phyloP scores from a whole-genome alignment of 2,329 filamentous ascomycete genomes.

The Sphaerulina musiva region DNA sequence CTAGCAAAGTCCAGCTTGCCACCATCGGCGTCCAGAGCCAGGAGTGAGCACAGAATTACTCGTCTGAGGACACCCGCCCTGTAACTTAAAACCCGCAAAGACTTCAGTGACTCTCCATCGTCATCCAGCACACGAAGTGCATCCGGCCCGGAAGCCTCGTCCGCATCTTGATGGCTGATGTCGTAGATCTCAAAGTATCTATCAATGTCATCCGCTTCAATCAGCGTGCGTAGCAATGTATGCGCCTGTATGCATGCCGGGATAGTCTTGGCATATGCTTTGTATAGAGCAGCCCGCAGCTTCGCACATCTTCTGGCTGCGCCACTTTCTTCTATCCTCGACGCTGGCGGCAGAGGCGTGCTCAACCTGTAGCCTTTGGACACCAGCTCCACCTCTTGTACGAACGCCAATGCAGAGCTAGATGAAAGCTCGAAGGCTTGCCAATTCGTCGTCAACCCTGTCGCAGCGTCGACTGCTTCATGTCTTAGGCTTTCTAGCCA shows the following conservation, averaged over 20 bases:
- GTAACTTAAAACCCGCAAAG: slow-evolving; percentile 59
- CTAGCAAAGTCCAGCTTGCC: slow-evolving; percentile 68
- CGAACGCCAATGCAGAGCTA: slow-evolving; percentile 68
- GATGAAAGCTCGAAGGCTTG: slow-evolving; percentile 75
- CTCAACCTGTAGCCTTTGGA: slow-evolving; percentile 87
- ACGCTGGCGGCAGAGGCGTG: slow-evolving; percentile 84
- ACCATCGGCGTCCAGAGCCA: slow-evolving; percentile 78
- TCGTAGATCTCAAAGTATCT: slow-evolving; percentile 75
- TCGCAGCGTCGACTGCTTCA: slow-evolving; percentile 64
- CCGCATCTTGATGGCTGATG: slow-evolving; percentile 42
- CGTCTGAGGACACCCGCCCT: slow-evolving; percentile 75
- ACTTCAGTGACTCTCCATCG: slow-evolving; percentile 70
- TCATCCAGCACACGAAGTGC: slow-evolving; percentile 58
- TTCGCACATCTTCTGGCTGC: slow-evolving; percentile 69
- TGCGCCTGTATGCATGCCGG: slow-evolving; percentile 66
- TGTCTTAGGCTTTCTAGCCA: slow-evolving; percentile 74
- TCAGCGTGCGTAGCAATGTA: slow-evolving; percentile 61
- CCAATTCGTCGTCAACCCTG: slow-evolving; percentile 62
- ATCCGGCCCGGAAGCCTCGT: slow-evolving; percentile 46
- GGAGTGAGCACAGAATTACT: slow-evolving; percentile 77
- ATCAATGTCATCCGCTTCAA: slow-evolving; percentile 74
- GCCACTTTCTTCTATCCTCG: slow-evolving; percentile 70
- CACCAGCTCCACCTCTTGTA: slow-evolving; percentile 93
- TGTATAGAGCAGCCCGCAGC: slow-evolving; percentile 68
- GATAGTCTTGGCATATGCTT: slow-evolving; percentile 63